These are phyloP conservation scores for Cicer arietinum DNA, from an alignment of 306 rosid species.

Conservation along the genomic window DNA sequence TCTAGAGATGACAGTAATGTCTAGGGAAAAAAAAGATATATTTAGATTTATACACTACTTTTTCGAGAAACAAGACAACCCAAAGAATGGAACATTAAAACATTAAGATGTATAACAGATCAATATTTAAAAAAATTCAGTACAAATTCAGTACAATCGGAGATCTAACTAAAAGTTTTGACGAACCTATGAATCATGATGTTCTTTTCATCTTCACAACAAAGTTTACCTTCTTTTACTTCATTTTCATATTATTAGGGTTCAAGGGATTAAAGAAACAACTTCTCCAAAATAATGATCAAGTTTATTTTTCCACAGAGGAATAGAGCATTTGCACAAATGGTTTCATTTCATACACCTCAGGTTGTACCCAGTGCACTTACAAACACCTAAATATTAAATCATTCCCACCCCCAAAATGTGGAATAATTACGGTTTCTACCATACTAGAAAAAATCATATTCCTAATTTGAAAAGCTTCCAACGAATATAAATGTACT, in stretches of 20 bases:
- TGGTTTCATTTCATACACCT: too few relatives aligned
- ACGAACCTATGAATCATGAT: neutral
- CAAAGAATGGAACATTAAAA: neutral
- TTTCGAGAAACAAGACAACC: neutral
- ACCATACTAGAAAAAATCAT: too few relatives aligned
- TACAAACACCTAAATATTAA: too few relatives aligned
- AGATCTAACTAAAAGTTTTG: neutral
- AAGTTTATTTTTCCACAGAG: constrained; percentile 16
- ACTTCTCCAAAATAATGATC: neutral
- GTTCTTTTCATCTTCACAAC: neutral
- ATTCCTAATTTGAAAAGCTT: too few relatives aligned
- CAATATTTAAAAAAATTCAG: neutral
- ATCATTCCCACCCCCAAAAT: too few relatives aligned
- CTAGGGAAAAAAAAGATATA: neutral
- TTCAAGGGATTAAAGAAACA: neutral
- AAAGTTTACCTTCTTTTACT: neutral
- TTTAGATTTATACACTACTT: neutral
- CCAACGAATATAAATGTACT: too few relatives aligned
- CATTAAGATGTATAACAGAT: neutral
- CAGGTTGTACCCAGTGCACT: too few relatives aligned
- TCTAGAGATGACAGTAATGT: neutral
- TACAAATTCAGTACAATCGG: neutral
- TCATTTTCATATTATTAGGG: neutral
- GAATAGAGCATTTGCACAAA: neutral
- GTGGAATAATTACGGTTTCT: too few relatives aligned